These are phyloP conservation scores for Escovopsis sp. DNA, from an alignment of 2,329 filamentous ascomycete species.

Conservation along the genomic window DNA sequence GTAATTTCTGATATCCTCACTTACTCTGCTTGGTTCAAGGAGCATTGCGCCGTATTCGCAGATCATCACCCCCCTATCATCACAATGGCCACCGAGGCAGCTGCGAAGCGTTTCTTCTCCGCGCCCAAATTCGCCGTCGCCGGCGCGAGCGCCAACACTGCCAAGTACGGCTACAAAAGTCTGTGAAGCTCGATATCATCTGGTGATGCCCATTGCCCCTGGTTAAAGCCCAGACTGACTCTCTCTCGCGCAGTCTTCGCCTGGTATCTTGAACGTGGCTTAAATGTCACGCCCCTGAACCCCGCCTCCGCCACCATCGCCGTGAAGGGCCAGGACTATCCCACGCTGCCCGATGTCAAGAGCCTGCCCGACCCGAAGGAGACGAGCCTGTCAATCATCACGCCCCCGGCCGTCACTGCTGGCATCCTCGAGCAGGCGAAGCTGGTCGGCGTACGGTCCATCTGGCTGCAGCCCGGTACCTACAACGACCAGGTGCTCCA, in stretches of 20 bases:
- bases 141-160: constrained; percentile 69
- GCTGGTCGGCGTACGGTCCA: constrained; percentile 52
- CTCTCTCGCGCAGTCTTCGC: constrained; percentile 54
- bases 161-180: constrained; percentile 86
- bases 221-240: neutral
- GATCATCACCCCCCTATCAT: too few species aligned
- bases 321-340: constrained; percentile 40
- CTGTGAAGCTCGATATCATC: constrained; percentile 11
- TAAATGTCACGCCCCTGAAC: constrained; percentile 75
- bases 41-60: too few species aligned
- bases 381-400: constrained; percentile 75
- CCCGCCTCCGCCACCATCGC: constrained; percentile 50
- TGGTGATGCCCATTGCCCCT: too few species aligned
- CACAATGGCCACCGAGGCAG: constrained; percentile 43
- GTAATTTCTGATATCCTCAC: too few species aligned
- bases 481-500: constrained; percentile 63
- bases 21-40: too few species aligned
- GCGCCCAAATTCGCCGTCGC: constrained; percentile 73
- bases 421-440: constrained; percentile 64
- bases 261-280: constrained; percentile 68
- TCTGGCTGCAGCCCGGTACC: constrained; percentile 85
- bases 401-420: constrained; percentile 63
- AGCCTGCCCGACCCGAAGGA: constrained; percentile 49
- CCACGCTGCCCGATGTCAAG: constrained; percentile 49
- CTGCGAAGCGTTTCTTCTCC: constrained; percentile 65